Evolutionary conservation across 768 basidiomycete species (phyloP).

Genomic region (Leccinum disarticulatum): DNA sequence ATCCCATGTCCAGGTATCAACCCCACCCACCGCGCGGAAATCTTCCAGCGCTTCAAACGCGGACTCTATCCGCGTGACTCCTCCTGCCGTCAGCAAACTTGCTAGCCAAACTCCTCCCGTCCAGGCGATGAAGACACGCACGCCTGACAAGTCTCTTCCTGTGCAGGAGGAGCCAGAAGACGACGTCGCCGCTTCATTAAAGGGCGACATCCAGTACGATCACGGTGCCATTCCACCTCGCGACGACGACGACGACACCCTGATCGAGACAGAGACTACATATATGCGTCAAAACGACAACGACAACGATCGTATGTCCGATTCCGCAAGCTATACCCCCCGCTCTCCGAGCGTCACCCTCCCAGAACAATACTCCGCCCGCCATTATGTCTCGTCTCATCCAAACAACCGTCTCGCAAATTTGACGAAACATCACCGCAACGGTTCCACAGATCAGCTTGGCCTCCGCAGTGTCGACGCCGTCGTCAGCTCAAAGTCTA

Average conservation of each 20-base stretch:
- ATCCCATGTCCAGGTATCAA: slow-evolving; percentile 30
- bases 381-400: slow-evolving; percentile 32
- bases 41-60: slow-evolving; percentile 18
- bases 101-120: slow-evolving; percentile 56
- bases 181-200: slow-evolving; percentile 42
- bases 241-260: slow-evolving; percentile 46
- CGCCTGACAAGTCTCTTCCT: slow-evolving; percentile 71
- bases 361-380: slow-evolving; percentile 44
- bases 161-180: slow-evolving; percentile 78
- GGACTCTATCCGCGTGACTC: slow-evolving; percentile 31
- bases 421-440: slow-evolving; percentile 51
- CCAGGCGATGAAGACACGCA: slow-evolving; percentile 52
- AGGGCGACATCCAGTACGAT: slow-evolving; percentile 41
- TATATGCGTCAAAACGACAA: slow-evolving; percentile 33
- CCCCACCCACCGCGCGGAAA: slow-evolving; percentile 31
- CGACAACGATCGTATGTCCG: slow-evolving; percentile 42
- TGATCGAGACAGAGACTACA: slow-evolving; percentile 41
- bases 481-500: slow-evolving; percentile 49
- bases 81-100: slow-evolving; percentile 38
- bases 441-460: slow-evolving; percentile 60
- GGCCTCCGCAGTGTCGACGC: slow-evolving; percentile 61
- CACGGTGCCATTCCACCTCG: slow-evolving; percentile 37
- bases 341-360: slow-evolving; percentile 64
- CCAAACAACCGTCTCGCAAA: slow-evolving; percentile 33
- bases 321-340: slow-evolving; percentile 62